Evolutionary conservation across 140 eudicot species (phyloP).

Genomic region (Senecio squalidus): DNA sequence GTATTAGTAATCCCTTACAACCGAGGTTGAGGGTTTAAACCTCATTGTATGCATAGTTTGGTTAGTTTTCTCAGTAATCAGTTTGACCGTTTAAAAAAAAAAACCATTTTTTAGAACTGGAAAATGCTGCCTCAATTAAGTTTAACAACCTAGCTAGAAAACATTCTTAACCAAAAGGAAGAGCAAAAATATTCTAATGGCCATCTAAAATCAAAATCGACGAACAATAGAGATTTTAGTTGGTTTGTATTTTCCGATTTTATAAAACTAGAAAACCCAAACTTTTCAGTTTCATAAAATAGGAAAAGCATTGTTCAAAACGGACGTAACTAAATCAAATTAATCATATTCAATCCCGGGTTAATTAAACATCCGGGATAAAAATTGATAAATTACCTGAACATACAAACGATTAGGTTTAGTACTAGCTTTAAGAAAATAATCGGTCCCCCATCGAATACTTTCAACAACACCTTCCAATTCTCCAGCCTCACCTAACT

Average conservation of each 20-base stretch:
- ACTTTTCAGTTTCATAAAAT: neutral
- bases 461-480: constrained; percentile 36
- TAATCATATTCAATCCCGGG: neutral
- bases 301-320: neutral
- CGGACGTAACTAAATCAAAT: neutral
- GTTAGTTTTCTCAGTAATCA: too few relatives aligned
- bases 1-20: too few relatives aligned
- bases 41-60: too few relatives aligned
- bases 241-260: neutral
- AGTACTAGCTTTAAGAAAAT: constrained; percentile 55
- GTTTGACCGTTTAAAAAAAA: too few relatives aligned
- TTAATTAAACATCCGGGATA: neutral
- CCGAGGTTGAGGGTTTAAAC: too few relatives aligned
- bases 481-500: constrained; percentile 59
- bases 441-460: constrained; percentile 83
- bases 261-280: neutral
- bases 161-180: neutral
- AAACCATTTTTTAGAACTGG: too few relatives aligned
- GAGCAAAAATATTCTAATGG: too few relatives aligned
- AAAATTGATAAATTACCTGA: constrained; percentile 37
- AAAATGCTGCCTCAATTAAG: too few relatives aligned
- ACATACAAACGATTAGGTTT: constrained; percentile 46
- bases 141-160: too few relatives aligned
- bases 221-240: neutral
- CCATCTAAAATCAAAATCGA: neutral